Conservation (phyloP, 192 early-diverging fungal species). For the Rhizophagus prolifer region DNA sequence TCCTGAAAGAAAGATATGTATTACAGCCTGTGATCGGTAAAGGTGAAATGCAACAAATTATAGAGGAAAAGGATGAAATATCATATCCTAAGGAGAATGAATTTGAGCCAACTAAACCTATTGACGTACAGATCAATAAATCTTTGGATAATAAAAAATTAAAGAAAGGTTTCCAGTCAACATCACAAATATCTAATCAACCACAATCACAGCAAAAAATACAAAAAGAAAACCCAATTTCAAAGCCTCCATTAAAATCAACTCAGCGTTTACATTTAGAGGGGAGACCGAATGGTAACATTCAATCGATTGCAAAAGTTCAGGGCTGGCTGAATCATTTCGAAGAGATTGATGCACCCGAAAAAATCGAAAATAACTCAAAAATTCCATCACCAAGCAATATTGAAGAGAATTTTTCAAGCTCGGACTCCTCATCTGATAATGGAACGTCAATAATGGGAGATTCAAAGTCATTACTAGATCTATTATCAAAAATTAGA, state of each 20-base stretch:
- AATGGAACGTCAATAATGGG: neutral
- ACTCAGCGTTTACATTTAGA: neutral
- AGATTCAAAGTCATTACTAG: neutral
- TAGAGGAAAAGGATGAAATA: neutral
- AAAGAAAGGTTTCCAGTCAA: neutral
- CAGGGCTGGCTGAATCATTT: neutral
- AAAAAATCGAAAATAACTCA: neutral
- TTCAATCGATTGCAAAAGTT: neutral
- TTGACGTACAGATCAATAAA: neutral
- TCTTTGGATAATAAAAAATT: neutral
- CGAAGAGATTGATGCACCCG: neutral
- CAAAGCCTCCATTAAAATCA: neutral
- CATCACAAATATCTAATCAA: neutral
- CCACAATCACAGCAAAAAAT: neutral
- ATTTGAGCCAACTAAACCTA: neutral
- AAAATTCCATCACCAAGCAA: neutral
- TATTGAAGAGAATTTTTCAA: neutral
- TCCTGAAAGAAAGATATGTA: neutral
- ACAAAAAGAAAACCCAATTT: neutral
- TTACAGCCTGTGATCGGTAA: neutral
- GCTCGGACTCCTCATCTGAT: neutral
- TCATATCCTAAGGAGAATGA: neutral
- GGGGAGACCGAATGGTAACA: neutral
- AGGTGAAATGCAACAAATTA: neutral
- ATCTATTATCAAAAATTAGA: neutral